Evolutionary conservation across 345 rosid genomes (phyloP), one percentile per base, ranked within the genome.

Genomic region (Populus ilicifolia): DNA sequence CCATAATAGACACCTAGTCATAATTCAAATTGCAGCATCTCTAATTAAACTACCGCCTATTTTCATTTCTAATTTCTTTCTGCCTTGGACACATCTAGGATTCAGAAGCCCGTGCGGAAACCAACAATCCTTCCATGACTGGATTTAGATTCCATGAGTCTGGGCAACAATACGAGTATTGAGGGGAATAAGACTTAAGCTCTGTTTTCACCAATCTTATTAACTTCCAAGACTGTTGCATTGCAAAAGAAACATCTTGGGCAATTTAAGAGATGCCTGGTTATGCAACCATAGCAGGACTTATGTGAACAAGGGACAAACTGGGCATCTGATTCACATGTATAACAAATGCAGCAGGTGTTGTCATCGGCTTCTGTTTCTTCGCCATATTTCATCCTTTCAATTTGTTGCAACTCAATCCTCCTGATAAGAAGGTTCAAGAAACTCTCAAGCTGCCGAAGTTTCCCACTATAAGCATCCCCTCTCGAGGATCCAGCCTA

Each of bases 211-310:
- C 71, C 75, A 29, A 80, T 77, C 83, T 83, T 87, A 54, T 87
- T 66, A 20, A 93, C 94, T 25, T 91, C 92, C 46, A 71, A 52
- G 63, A 96, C 93, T 0, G 94, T 88, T 30, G 93, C 96, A 46
- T 93, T 92, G 93, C 99, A 96, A 72, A 96, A 93, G 89, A 93
- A 96, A 80, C 99, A 96, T 85, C 98, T 88, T 81, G 89, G 86
- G 78, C 97, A 92, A 33, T 96, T 96, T 25, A 92, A 85, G 76
- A 90, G 97, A 85, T 96, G 99, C 71, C 99, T 89, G n/a, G 89
- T 89, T 82, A 93, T 93, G 93, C 99, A 96, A 30, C 96, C 94
- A 69, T 89, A 88, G 83, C 99, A 96, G 13, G 98, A 96, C 35
- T 79, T 86, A 77, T 96, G 98, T 14, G 89, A 90, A 84, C 99